phyloP scores from a whole-genome alignment of 106 monocot species.

The Hemerocallis citrina region DNA sequence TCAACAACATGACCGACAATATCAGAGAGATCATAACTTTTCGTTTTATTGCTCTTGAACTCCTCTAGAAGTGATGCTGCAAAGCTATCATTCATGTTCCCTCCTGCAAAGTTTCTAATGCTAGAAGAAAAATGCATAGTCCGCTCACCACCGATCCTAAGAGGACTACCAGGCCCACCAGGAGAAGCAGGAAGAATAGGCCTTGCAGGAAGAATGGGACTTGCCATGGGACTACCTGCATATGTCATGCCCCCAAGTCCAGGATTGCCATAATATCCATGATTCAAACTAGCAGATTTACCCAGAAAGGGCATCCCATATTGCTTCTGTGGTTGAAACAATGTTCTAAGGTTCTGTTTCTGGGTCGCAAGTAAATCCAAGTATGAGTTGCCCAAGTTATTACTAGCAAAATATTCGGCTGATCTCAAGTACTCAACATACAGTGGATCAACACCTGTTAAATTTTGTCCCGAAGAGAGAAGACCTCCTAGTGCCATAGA shows the following conservation, averaged over 20 bases:
- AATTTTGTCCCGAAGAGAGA: not conserved
- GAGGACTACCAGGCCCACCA: slow-evolving; percentile 34
- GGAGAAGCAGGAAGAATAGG: slow-evolving; percentile 24
- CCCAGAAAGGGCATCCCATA: slow-evolving; percentile 30
- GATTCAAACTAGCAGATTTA: slow-evolving; percentile 26
- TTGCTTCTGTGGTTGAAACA: slow-evolving; percentile 30
- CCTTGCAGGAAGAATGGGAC: too few species aligned
- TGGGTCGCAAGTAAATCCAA: slow-evolving; percentile 26
- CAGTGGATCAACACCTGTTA: not conserved
- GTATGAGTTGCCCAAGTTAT: slow-evolving; percentile 19
- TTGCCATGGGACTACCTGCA: slow-evolving; percentile 19
- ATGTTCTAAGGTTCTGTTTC: slow-evolving; percentile 22
- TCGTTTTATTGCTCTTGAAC: slow-evolving; percentile 50
- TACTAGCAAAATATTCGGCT: slow-evolving; percentile 3
- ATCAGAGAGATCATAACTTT: slow-evolving; percentile 45
- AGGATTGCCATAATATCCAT: slow-evolving; percentile 39
- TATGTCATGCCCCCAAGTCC: slow-evolving; percentile 22
- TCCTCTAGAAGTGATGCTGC: slow-evolving; percentile 44
- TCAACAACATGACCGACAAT: slow-evolving; percentile 58
- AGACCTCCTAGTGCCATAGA: not conserved
- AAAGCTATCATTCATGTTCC: slow-evolving; percentile 20
- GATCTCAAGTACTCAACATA: slow-evolving; percentile 1
- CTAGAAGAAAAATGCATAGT: slow-evolving; percentile 19
- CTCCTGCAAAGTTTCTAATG: slow-evolving; percentile 25
- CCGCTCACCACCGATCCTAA: slow-evolving; percentile 21